phyloP scores from a whole-genome alignment of 805 yeast species.

The Pichia californica region DNA sequence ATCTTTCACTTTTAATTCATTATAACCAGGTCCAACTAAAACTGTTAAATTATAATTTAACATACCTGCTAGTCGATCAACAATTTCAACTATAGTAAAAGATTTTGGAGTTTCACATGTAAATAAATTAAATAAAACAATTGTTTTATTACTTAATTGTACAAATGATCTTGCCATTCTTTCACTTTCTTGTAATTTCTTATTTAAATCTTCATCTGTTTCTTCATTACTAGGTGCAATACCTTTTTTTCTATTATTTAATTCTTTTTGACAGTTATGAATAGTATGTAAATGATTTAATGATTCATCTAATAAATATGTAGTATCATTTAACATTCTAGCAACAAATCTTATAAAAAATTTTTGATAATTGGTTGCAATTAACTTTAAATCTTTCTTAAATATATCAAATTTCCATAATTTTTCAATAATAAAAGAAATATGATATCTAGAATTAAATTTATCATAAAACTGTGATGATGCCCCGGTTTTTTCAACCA shows the following conservation, averaged over 20 bases:
- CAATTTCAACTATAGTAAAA: conserved; percentile 82
- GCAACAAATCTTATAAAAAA: conserved; percentile 92
- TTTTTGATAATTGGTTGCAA: conserved; percentile 62
- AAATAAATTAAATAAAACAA: conserved; percentile 70
- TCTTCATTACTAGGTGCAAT: conserved; percentile 36
- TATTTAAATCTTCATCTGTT: conserved; percentile 52
- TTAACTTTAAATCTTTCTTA: conserved; percentile 59
- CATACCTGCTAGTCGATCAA: conserved; percentile 94
- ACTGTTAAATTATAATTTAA: conserved; percentile 84
- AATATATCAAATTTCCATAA: conserved; percentile 73
- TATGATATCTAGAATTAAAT: conserved; percentile 83
- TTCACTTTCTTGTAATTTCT: conserved; percentile 58
- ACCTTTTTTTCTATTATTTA: conserved; percentile 42
- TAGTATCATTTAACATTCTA: conserved; percentile 88
- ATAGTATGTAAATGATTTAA: conserved; percentile 71
- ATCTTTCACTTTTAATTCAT: conserved; percentile 74
- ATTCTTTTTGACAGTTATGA: conserved; percentile 65
- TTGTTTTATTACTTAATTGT: conserved; percentile 77
- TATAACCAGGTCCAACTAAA: conserved; percentile 93
- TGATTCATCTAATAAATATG: conserved; percentile 87
- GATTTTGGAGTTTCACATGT: conserved; percentile 83
- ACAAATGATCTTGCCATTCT: conserved; percentile 74
- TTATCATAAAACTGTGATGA: conserved; percentile 94
- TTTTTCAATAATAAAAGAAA: conserved; percentile 74
- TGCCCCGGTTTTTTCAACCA: conserved; percentile 94